Evolutionary conservation across 2,329 filamentous ascomycete species (phyloP), one percentile per base, ranked within the genome.

Genomic region (Colletotrichum euphorbiae): DNA sequence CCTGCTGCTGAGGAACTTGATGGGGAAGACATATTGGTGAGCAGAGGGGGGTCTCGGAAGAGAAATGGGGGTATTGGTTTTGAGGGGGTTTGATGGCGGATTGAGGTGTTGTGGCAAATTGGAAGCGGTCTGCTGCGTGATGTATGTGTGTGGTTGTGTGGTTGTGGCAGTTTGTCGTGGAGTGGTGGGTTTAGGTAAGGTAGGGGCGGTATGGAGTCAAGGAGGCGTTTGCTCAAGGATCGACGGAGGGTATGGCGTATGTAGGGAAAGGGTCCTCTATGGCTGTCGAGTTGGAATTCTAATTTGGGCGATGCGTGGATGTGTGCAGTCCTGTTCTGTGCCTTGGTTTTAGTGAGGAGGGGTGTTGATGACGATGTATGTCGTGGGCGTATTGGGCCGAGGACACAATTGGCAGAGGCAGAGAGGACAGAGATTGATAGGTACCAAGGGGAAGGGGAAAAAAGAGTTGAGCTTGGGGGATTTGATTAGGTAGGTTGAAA

Each of bases 11-110:
- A 81, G 21, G 85, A 83, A 59, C 82, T 81, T 28, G 84, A 86
- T 40, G 88, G 84, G 33, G 89, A 90, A 31, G 89, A 86, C 89
- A 91, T 91, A 70, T 69, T 79, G 74, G 46, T 19, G 33, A 36
- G 36, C 15, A 28, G 21, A 17, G 46, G 42, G 38, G 51, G 59
- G 42, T 28, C 15, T 56, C 28, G 43, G 64, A 43, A 51, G 55
- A 17, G 17, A 9, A n/a, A 13, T 24, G 17, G 59, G 31, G 43
- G 3, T 12, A 6, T n/a, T 12, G 46, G 56, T 50, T 48, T 54
- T 55, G 52, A 43, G 52, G 36, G 21, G 38, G 38, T 24, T 31
- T 28, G 40, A 48, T 54, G 45, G 45, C 24, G 36, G 56, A 12
- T 38, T 28, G 42, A 51, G 33, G 13, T 13, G 51, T 17, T 40